Percentiles rank a stretch among this genome's conserved stretches.
Conservation (phyloP, 106 monocot genomes). For the Alisma plantagoaquatica region DNA sequence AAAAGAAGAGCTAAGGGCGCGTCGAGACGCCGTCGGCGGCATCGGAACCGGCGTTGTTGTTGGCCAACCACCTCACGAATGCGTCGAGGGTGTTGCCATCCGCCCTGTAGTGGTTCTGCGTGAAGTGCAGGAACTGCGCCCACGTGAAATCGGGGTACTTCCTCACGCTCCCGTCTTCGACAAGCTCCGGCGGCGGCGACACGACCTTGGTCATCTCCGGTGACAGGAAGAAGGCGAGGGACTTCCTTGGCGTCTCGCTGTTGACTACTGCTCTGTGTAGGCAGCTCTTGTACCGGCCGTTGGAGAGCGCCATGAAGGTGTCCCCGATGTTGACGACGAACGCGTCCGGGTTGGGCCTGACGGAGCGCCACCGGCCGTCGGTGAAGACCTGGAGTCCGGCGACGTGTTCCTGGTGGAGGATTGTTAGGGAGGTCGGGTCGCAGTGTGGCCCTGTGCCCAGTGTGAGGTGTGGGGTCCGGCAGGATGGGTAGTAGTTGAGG, state of each 20-base stretch:
- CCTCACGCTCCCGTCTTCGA: slow-evolving; percentile 38
- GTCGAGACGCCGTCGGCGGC: too few species aligned
- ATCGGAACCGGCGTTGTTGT: not conserved
- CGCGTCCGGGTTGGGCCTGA: slow-evolving; percentile 40
- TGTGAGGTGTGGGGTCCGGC: slow-evolving; percentile 56
- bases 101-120: slow-evolving; percentile 84
- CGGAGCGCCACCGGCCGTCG: slow-evolving; percentile 45
- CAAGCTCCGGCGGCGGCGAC: slow-evolving; percentile 35
- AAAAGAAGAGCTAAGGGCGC: too few species aligned
- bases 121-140: slow-evolving; percentile 77
- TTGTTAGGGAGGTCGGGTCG: slow-evolving; percentile 83
- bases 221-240: slow-evolving; percentile 82
- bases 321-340: slow-evolving; percentile 87
- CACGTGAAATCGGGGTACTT: slow-evolving; percentile 93
- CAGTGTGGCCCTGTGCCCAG: slow-evolving; percentile 92
- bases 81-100: slow-evolving; percentile 71
- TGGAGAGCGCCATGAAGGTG: slow-evolving; percentile 93
- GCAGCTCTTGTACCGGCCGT: slow-evolving; percentile 85
- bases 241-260: slow-evolving; percentile 40
- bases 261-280: slow-evolving; percentile 91
- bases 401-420: slow-evolving; percentile 88
- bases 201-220: slow-evolving; percentile 55
- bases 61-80: slow-evolving; percentile 53
- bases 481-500: slow-evolving; percentile 81
- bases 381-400: slow-evolving; percentile 65